Evolutionary conservation across 352 stramenopile species (phyloP), one percentile per base, ranked within the genome.

Genomic region (Globisporangium nodosum): DNA sequence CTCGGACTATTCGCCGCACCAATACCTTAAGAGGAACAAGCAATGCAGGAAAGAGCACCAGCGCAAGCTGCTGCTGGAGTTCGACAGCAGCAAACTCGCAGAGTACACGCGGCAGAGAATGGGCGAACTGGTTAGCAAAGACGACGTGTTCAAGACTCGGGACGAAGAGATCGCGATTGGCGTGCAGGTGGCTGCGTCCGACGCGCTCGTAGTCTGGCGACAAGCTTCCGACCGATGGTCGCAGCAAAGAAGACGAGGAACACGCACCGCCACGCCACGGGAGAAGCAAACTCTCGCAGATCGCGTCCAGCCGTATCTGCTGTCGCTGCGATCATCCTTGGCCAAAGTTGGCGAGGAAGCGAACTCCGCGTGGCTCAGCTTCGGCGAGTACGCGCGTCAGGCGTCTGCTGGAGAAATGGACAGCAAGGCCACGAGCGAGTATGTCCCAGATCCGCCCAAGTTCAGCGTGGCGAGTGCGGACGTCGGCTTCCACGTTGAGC

Each of bases 391-490:
- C 27, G 60, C 54, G 48, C 39, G 39, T 9, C 39, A 63, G 21
- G 16, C 42, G 47, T 53, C 16, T 3, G 64, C 43, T 7, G 61
- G 39, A 48, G 21, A 56, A 59, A 64, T 39, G 35, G 58, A 20
- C 24, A n/a, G 18, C 21, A 54, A 15, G 1, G 9, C 8, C n/a
- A 20, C 21, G 48, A 30, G 24, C 37, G 18, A 20, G 8, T 21
- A 27, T 7, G 8, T 33, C 3, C 20, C 49, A 18, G 43, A 35
- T 11, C n/a, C 45, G 37, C 74, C 76, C 0, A 74, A 71, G 50
- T 18, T 91, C 18, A 79, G 71, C 48, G 71, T 88, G 3, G 73
- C 79, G 18, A 85, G 73, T 1, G 60, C 76, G 21, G 81, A 91
- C 39, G 72, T 75, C 1, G 70, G 69, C 55, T 73, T 84, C 20